Base-by-base conservation (phyloP, 805 yeast genomes). In the Dipodascus geniculatus region DNA sequence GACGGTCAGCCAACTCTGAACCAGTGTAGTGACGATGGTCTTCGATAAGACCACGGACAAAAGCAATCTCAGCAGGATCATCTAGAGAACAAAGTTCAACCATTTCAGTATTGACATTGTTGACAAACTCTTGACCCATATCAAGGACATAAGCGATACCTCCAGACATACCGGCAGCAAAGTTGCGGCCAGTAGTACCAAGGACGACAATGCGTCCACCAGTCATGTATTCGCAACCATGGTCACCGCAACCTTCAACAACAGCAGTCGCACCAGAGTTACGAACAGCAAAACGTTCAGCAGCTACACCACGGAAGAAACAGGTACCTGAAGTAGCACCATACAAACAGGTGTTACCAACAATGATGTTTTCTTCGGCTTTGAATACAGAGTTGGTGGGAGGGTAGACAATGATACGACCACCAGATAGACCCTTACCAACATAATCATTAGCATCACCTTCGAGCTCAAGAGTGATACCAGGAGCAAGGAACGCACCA, bases 211-310 rank as follows among this genome's bases (percentile, higher is more conserved):
- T 96, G 64, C 98, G 82, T 68, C 99, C 99, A 69, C 99, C 98
- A 62, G 98, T 90, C 99, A 91, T 91, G 74, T 91, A 91, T 73
- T 91, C 99, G 74, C 97, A 91, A 52, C 99, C 99, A 69, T 91
- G 97, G 70, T 91, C 96, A 74, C 99, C 99, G 59, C 87, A 83
- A 66, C 96, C 96, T 72, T 91, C 99, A 60, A 88, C 89, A 57
- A 93, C 97, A 59, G 96, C 93, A 54, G 85, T 85, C 48, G 98
- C 98, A 71, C 99, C 99, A 28, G 98, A 93, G 79, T 91, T 91
- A 76, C 99, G 86, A 56, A 91, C 99, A 19, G 95, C 96, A 69
- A 91, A 91, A 71, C 99, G 83, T 76, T 91, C 99, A 59, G 99
- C 98, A 44, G 96, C 98, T 70, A 90, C 82, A 78, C 99, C 99